phyloP scores from a whole-genome alignment of 495 filamentous ascomycete genomes.

The Chlorociboria aeruginascens region DNA sequence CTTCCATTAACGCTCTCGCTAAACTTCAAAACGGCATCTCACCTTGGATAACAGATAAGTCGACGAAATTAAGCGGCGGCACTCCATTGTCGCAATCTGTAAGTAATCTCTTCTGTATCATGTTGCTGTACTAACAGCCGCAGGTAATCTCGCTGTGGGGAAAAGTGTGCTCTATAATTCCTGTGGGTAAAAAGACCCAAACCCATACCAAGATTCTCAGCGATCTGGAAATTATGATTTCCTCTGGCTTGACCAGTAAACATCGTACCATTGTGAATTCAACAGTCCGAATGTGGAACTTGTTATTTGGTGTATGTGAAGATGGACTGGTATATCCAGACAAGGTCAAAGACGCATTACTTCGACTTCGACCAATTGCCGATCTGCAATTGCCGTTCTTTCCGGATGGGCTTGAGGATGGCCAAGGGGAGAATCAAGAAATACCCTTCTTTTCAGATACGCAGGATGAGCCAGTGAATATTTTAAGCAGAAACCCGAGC shows the following conservation, averaged over 20 bases:
- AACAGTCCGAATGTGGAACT: constrained; percentile 48
- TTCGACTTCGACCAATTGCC: constrained; percentile 30
- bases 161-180: constrained; percentile 21
- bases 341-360: constrained; percentile 34
- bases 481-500: not conserved
- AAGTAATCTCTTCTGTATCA: not conserved
- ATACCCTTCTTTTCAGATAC: constrained; percentile 4
- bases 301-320: constrained; percentile 36
- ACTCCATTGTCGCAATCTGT: constrained; percentile 12
- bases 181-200: not conserved
- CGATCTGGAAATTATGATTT: constrained; percentile 39
- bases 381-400: constrained; percentile 37
- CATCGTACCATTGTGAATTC: constrained; percentile 39
- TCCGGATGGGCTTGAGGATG: constrained; percentile 23
- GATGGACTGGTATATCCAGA: constrained; percentile 32
- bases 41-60: constrained; percentile 47
- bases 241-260: constrained; percentile 42
- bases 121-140: not conserved
- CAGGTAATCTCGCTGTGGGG: constrained; percentile 32
- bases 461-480: constrained; percentile 7
- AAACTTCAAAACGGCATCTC: constrained; percentile 47
- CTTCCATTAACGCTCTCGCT: not conserved
- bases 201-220: constrained; percentile 28
- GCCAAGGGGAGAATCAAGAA: constrained; percentile 7
- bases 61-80: constrained; percentile 2